These are phyloP conservation scores for Chloropicon primus DNA, from an alignment of 139 green algal genomes.

Conservation along the genomic window DNA sequence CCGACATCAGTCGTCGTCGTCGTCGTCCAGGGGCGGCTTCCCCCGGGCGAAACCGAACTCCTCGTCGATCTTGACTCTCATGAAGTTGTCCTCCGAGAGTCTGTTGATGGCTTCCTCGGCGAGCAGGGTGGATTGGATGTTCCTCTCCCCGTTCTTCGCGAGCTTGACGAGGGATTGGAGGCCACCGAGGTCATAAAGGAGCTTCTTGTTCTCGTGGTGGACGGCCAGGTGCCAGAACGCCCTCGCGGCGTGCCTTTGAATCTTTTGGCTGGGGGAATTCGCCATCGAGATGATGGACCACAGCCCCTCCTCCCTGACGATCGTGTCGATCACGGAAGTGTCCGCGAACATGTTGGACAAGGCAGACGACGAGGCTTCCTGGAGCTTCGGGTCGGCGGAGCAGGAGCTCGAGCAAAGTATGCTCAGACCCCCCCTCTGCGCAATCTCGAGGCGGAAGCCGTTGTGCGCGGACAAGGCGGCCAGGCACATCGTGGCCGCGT, in stretches of 20 bases:
- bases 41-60: too few species aligned
- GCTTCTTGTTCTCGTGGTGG: conserved; percentile 22
- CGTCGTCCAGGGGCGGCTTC: too few species aligned
- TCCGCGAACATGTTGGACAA: conserved; percentile 28
- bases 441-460: conserved; percentile 14
- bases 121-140: conserved; percentile 16
- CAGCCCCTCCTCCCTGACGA: conserved; percentile 21
- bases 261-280: conserved; percentile 18
- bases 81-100: neutral
- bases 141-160: conserved; percentile 8
- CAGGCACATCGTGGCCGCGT: conserved; percentile 17
- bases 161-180: conserved; percentile 18
- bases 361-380: conserved; percentile 21
- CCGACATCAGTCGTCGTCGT: too few species aligned
- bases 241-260: conserved; percentile 25
- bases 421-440: conserved; percentile 7
- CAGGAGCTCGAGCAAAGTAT: conserved; percentile 19
- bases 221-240: conserved; percentile 37
- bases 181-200: conserved; percentile 14
- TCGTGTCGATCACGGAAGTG: conserved; percentile 13
- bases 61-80: neutral
- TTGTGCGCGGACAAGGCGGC: conserved; percentile 22
- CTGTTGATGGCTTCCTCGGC: neutral
- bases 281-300: conserved; percentile 22
- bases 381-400: conserved; percentile 10